Percentiles rank a stretch among this genome's conserved stretches.
Evolutionary conservation across 73 alveolate species (phyloP).

Genomic region (Paramecium pentaurelia): DNA sequence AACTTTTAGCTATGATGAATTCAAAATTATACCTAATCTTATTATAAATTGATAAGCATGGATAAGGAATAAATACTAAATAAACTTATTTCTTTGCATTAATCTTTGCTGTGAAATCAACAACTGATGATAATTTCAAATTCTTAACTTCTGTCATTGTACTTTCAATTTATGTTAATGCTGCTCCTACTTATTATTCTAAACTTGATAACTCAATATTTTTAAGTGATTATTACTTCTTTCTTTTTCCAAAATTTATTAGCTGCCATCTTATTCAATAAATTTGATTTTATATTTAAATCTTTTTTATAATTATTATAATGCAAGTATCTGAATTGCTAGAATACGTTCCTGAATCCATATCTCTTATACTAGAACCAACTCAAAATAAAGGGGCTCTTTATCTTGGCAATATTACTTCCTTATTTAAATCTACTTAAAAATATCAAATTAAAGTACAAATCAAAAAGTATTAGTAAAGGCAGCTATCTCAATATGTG

Average conservation of each 20-base stretch:
- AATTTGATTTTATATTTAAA: constrained; percentile 4
- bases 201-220: background rate
- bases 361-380: background rate
- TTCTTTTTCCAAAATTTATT: constrained; percentile 42
- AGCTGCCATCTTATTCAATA: background rate
- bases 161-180: background rate
- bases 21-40: background rate
- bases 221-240: background rate
- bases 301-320: background rate
- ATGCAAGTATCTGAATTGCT: background rate
- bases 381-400: background rate
- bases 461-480: background rate
- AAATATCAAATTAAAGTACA: background rate
- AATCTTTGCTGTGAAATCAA: constrained; percentile 12
- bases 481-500: background rate
- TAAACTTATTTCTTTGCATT: background rate
- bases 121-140: background rate
- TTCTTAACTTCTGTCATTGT: background rate
- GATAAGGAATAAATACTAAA: constrained; percentile 12
- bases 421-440: background rate
- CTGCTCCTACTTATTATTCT: constrained; percentile 28
- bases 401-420: background rate
- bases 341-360: background rate
- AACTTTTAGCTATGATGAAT: background rate
- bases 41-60: background rate